These are phyloP conservation scores for Picea glauca DNA, from an alignment of 75 land plant genomes.

Conservation along the genomic window DNA sequence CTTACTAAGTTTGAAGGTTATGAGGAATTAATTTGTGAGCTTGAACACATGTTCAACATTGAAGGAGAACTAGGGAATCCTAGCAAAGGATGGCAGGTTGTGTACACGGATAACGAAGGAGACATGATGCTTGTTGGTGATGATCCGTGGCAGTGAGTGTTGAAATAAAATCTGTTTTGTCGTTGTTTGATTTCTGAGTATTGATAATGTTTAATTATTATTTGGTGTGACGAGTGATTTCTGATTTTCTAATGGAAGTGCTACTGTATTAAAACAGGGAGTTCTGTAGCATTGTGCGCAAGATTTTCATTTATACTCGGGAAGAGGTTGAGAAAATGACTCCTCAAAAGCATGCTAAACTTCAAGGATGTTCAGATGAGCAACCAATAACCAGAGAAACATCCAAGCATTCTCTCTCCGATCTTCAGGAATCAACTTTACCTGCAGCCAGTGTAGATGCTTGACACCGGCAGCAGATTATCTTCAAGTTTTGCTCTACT, in stretches of 20 bases:
- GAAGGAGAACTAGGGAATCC: conserved; percentile 58
- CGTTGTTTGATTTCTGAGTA: not conserved
- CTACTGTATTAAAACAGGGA: conserved; percentile 40
- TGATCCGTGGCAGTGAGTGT: conserved; percentile 88
- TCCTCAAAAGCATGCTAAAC: conserved; percentile 1
- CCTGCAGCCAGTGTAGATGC: conserved; percentile 1
- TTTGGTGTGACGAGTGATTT: not conserved
- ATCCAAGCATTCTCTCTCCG: not conserved
- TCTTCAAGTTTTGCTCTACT: not conserved
- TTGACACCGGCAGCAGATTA: not conserved
- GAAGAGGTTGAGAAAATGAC: conserved; percentile 50
- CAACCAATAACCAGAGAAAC: conserved; percentile 6
- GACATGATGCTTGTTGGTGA: conserved; percentile 97
- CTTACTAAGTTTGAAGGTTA: conserved; percentile 51
- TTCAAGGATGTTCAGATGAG: conserved; percentile 11
- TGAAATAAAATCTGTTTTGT: not conserved
- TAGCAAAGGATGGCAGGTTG: conserved; percentile 73
- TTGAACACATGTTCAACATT: conserved; percentile 65
- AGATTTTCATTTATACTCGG: conserved; percentile 55
- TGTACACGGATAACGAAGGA: conserved; percentile 80
- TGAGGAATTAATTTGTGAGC: conserved; percentile 40
- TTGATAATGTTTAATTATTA: not conserved
- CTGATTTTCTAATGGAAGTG: not conserved
- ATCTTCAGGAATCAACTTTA: conserved; percentile 4
- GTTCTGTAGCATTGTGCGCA: conserved; percentile 76